Conservation (phyloP, 2,329 filamentous ascomycete species). For the Aurifilum marmelostoma region DNA sequence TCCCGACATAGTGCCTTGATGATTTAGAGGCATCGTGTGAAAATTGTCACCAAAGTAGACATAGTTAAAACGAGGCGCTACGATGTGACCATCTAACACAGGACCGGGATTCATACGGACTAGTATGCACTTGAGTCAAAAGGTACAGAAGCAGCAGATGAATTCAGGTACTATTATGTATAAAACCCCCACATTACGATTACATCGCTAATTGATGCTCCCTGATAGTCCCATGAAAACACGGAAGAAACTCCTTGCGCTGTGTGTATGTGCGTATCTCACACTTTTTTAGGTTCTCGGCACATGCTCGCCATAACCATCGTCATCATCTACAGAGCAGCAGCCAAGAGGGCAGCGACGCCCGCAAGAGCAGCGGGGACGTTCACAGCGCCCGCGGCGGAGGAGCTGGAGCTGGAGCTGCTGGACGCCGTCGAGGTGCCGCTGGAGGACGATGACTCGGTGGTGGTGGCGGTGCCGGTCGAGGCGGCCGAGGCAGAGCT, state of each 20-base stretch:
- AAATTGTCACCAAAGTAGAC: neutral
- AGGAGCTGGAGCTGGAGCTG: conserved; percentile 15
- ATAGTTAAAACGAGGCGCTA: too few relatives aligned
- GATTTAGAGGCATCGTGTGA: neutral
- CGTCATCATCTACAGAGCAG: conserved; percentile 11
- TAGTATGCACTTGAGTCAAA: neutral
- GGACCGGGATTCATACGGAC: too few relatives aligned
- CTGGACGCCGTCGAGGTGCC: conserved; percentile 7
- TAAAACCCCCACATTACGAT: conserved; percentile 10
- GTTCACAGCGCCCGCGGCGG: conserved; percentile 4
- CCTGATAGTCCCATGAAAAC: neutral
- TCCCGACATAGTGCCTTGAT: neutral
- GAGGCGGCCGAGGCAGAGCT: neutral
- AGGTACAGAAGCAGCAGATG: neutral
- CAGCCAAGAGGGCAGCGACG: conserved; percentile 13
- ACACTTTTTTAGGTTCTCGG: neutral
- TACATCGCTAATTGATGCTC: neutral
- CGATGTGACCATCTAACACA: neutral
- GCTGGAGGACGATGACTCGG: neutral
- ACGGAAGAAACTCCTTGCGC: neutral
- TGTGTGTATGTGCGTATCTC: neutral
- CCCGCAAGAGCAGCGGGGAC: conserved; percentile 8
- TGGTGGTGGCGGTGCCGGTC: neutral
- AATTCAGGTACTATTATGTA: conserved; percentile 2
- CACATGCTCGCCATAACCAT: too few relatives aligned